A percentile compares a stretch with the other conserved stretches of the same genome.
Evolutionary conservation across 768 basidiomycete species (phyloP).

Genomic region (Sarcodon sp.): DNA sequence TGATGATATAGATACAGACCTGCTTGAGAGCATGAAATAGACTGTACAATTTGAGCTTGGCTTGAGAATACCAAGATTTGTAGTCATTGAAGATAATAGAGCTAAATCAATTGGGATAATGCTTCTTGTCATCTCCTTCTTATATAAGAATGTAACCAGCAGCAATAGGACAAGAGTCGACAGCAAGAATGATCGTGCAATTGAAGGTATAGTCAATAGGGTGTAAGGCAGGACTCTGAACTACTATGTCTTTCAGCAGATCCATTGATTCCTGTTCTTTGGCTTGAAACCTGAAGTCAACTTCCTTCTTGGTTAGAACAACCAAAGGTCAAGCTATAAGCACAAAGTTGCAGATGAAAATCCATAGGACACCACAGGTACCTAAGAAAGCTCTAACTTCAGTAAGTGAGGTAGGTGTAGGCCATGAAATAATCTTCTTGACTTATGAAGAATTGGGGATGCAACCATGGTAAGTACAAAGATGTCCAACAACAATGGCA

Average conservation of each 20-base stretch:
- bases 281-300: constrained; percentile 7
- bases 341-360: constrained; percentile 12
- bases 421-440: constrained; percentile 14
- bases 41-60: constrained; percentile 16
- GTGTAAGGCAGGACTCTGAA: constrained; percentile 6
- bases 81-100: constrained; percentile 23
- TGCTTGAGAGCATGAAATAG: constrained; percentile 10
- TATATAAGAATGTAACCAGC: constrained; percentile 16
- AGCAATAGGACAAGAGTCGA: constrained; percentile 10
- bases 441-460: constrained; percentile 14
- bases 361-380: constrained; percentile 8
- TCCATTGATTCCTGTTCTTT: constrained; percentile 7
- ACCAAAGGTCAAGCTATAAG: constrained; percentile 9
- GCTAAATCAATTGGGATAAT: constrained; percentile 19
- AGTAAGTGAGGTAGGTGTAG: constrained; percentile 5
- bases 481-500: constrained; percentile 22
- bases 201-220: constrained; percentile 12
- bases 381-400: constrained; percentile 16
- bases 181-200: constrained; percentile 9
- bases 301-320: constrained; percentile 9
- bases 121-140: constrained; percentile 5
- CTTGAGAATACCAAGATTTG: constrained; percentile 9
- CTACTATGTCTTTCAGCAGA: constrained; percentile 8
- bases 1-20: constrained; percentile 12
- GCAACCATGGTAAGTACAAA: constrained; percentile 20